Conservation (phyloP, 805 yeast genomes). For the Cyberlindnera xishuangbannaensis region DNA sequence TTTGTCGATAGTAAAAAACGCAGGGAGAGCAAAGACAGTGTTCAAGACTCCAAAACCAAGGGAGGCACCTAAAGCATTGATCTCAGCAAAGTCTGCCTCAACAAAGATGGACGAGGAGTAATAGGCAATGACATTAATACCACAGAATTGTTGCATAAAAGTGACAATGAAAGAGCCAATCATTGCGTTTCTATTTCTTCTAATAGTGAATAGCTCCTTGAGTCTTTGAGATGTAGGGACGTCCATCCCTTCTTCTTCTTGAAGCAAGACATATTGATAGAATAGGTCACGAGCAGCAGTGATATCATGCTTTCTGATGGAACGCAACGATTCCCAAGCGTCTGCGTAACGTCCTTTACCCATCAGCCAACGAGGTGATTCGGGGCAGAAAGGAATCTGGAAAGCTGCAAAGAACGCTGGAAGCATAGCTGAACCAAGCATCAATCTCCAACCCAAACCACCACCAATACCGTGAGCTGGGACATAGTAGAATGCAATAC, state of each 20-base stretch:
- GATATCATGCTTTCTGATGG: slow-evolving; percentile 45
- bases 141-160: slow-evolving; percentile 91
- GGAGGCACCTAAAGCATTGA: slow-evolving; percentile 67
- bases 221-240: slow-evolving; percentile 42
- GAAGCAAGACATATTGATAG: slow-evolving; percentile 58
- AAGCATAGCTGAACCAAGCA: slow-evolving; percentile 62
- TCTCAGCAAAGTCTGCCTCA: slow-evolving; percentile 57
- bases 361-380: slow-evolving; percentile 75
- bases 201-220: slow-evolving; percentile 56
- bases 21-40: slow-evolving; percentile 78
- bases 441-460: slow-evolving; percentile 61
- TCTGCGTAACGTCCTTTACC: slow-evolving; percentile 59
- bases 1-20: slow-evolving; percentile 70
- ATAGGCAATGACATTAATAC: slow-evolving; percentile 83
- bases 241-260: slow-evolving; percentile 52
- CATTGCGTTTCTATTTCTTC: slow-evolving; percentile 82
- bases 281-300: slow-evolving; percentile 69
- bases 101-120: slow-evolving; percentile 74
- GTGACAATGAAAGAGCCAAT: slow-evolving; percentile 76
- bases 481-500: slow-evolving; percentile 56
- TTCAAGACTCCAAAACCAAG: slow-evolving; percentile 84
- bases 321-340: slow-evolving; percentile 45
- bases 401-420: slow-evolving; percentile 57
- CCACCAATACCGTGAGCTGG: slow-evolving; percentile 30
- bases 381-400: slow-evolving; percentile 66